Base-by-base conservation (phyloP, 2,329 filamentous ascomycete genomes). In the Capronia epimyces region DNA sequence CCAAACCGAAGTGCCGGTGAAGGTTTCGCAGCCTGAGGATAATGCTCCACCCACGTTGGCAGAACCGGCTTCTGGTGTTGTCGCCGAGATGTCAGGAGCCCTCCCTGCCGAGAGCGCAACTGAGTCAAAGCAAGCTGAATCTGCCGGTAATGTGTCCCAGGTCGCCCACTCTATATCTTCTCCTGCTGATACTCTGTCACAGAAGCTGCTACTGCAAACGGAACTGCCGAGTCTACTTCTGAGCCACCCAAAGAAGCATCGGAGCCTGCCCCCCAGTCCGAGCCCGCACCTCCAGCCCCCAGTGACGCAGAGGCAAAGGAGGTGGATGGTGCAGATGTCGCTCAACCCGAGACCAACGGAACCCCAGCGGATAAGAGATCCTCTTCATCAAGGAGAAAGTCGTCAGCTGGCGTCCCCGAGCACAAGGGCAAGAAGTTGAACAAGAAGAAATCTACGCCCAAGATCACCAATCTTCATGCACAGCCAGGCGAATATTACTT, bases 401-500 rank as follows among this genome's bases (percentile, higher is more conserved):
- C 88, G 20, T 76, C 75, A 36, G 20, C 7, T 42, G 79, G 78
- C 37, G 76, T 76, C 15, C 72, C 84, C 8, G 81, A 85, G 59
- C 75, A 82, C 69, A 89, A 87, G 71, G 75, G 71, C 62, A 90
- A 89, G 76, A 90, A 90, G 68, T 75, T 89, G 56, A 93, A 82
- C 74, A 88, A 85, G 74, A 95, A 93, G 76, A 86, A 83, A 66
- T 90, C 87, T 42, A 84, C 83, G 71, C 77, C 79, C 56, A 83
- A 84, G 65, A 76, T 86, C 57, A 78, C 78, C 39, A 80, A 89
- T 61, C 77, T 88, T 46, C 81, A 95, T 66, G 90, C 88, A 58
- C 78, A 95, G 73, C 87, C 93, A 3, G 93, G 94, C 61, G 86
- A 97, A 63, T 86, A 90, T 71, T 97, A 86, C 71, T 83, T 95